phyloP scores from a whole-genome alignment of 345 rosid species.

The Microcos paniculata region DNA sequence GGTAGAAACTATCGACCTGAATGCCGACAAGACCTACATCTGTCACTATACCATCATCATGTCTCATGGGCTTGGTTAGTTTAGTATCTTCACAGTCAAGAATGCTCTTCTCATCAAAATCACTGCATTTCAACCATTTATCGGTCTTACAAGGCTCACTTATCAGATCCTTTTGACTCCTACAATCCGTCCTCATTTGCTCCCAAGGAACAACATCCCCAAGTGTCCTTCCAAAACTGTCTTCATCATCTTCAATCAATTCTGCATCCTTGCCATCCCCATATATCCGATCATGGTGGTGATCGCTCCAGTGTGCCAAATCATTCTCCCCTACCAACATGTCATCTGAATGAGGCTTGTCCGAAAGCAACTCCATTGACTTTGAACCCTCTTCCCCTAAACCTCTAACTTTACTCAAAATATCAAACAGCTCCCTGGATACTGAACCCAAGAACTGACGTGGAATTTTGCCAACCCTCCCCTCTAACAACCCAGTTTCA shows the following conservation, averaged over 20 bases:
- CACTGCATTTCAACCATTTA: slow-evolving; percentile 88
- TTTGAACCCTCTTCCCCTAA: slow-evolving; percentile 71
- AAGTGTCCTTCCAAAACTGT: slow-evolving; percentile 85
- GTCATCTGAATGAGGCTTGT: slow-evolving; percentile 61
- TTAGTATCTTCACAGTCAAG: slow-evolving; percentile 90
- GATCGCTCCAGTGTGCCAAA: slow-evolving; percentile 83
- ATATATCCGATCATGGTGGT: slow-evolving; percentile 63
- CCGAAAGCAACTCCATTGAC: slow-evolving; percentile 51
- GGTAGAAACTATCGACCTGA: slow-evolving; percentile 98
- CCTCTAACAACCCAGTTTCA: slow-evolving; percentile 71
- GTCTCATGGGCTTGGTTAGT: slow-evolving; percentile 79
- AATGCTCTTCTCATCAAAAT: slow-evolving; percentile 89
- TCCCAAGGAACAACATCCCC: slow-evolving; percentile 95
- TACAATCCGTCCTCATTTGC: slow-evolving; percentile 64
- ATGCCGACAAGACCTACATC: slow-evolving; percentile 90
- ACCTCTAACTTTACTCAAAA: slow-evolving; percentile 65
- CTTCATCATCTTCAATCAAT: slow-evolving; percentile 86
- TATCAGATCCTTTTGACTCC: slow-evolving; percentile 72
- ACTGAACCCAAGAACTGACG: slow-evolving; percentile 56
- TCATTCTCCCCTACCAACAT: slow-evolving; percentile 76
- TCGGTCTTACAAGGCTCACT: slow-evolving; percentile 79
- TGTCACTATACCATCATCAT: slow-evolving; percentile 74
- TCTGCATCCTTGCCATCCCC: slow-evolving; percentile 76
- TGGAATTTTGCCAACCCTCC: slow-evolving; percentile 65
- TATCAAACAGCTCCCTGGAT: slow-evolving; percentile 76